These are phyloP conservation scores for Hydnomerulius pinastri DNA, from an alignment of 768 basidiomycete species.

Conservation along the genomic window DNA sequence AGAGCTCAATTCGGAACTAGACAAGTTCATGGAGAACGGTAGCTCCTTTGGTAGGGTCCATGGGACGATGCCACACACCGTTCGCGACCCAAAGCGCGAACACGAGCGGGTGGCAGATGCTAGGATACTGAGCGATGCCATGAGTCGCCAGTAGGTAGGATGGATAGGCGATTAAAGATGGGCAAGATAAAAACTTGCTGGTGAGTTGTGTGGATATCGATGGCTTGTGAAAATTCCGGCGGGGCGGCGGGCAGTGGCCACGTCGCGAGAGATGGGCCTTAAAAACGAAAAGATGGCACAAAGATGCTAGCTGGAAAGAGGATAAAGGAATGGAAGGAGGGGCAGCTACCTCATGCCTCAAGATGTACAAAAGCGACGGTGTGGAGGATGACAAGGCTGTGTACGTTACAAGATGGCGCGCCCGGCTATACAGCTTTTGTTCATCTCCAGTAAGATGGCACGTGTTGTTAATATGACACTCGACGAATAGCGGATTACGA, in stretches of 20 bases:
- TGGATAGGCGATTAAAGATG: constrained; percentile 4
- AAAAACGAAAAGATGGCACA: not conserved
- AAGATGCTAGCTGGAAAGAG: not conserved
- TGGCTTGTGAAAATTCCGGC: not conserved
- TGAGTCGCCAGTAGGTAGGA: not conserved
- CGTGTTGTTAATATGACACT: not conserved
- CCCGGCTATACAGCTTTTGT: not conserved
- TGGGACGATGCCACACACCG: constrained; percentile 22
- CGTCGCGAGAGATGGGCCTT: not conserved
- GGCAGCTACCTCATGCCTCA: constrained; percentile 22
- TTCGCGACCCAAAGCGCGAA: constrained; percentile 9
- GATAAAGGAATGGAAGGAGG: constrained; percentile 1
- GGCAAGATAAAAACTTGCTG: not conserved
- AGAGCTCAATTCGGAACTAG: constrained; percentile 21
- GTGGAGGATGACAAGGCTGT: constrained; percentile 11
- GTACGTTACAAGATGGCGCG: not conserved
- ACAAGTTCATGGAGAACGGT: constrained; percentile 49
- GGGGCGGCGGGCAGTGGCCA: not conserved
- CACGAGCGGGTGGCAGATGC: constrained; percentile 2
- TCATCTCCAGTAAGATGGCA: not conserved
- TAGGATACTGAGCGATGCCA: constrained; percentile 3
- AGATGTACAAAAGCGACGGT: constrained; percentile 20
- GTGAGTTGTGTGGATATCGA: not conserved
- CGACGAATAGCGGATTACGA: not conserved
- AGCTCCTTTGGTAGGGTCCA: constrained; percentile 38